Evolutionary conservation across 176 grass and related monocot species (phyloP).

Genomic region (Puccinellia tenuiflora): DNA sequence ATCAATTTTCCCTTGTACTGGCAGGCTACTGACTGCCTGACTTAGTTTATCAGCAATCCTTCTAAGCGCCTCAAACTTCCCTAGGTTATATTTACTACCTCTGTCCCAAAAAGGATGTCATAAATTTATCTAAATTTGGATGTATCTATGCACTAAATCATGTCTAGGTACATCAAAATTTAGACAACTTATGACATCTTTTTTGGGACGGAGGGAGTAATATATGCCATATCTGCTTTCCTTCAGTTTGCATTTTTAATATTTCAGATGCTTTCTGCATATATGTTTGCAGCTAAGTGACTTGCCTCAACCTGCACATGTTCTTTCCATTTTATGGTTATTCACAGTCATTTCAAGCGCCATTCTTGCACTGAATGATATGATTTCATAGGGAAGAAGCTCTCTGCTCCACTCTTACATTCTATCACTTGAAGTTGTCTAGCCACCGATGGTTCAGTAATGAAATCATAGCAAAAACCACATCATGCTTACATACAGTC

Average conservation of each 20-base stretch:
- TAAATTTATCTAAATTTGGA: too few relatives aligned
- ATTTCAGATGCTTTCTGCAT: conserved; percentile 9
- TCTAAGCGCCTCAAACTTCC: not conserved
- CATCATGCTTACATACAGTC: not conserved
- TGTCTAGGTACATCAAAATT: too few relatives aligned
- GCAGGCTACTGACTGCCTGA: not conserved
- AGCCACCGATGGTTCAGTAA: not conserved
- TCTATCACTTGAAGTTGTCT: conserved; percentile 9
- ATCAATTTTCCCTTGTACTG: not conserved
- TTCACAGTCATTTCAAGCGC: not conserved
- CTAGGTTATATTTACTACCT: conserved; percentile 19
- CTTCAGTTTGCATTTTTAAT: not conserved
- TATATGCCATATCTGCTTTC: not conserved
- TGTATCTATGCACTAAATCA: too few relatives aligned
- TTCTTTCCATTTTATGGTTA: conserved; percentile 3
- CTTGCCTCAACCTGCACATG: not conserved
- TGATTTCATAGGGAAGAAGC: conserved; percentile 5
- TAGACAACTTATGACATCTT: too few relatives aligned
- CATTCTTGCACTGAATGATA: not conserved
- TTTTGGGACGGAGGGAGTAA: too few relatives aligned
- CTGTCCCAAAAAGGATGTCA: too few relatives aligned
- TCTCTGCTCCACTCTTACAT: not conserved
- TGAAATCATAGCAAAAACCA: conserved; percentile 1
- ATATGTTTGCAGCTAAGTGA: conserved; percentile 13
- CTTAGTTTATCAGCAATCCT: not conserved